phyloP scores from a whole-genome alignment of 345 rosid species.

The Conringia planisiliqua region DNA sequence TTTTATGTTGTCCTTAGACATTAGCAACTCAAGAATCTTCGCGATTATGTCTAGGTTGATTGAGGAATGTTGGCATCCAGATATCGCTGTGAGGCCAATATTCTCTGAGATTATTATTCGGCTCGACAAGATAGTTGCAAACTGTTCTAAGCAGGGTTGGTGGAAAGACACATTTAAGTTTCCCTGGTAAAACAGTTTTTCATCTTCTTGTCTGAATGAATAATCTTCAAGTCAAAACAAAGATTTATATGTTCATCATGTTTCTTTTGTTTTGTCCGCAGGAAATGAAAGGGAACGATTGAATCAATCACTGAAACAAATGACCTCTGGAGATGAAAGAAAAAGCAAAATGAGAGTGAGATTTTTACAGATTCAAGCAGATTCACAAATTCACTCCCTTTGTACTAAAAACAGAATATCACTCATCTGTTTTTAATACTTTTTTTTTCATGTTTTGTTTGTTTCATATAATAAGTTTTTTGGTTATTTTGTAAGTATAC shows the following conservation, averaged over 20 bases:
- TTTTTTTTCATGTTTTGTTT: neutral
- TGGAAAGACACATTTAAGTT: slow-evolving; percentile 97
- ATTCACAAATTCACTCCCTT: neutral
- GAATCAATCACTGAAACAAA: neutral
- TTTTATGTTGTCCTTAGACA: neutral
- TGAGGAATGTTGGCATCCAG: slow-evolving; percentile 86
- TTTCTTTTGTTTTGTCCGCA: neutral
- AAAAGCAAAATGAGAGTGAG: slow-evolving; percentile 2
- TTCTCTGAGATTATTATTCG: slow-evolving; percentile 83
- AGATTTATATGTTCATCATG: neutral
- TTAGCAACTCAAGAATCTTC: neutral
- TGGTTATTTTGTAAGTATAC: slow-evolving; percentile 6
- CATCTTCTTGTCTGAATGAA: neutral
- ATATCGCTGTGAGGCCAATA: slow-evolving; percentile 55
- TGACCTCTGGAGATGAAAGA: neutral
- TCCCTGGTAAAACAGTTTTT: slow-evolving; percentile 56
- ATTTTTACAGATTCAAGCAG: neutral
- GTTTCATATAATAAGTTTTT: slow-evolving; percentile 15
- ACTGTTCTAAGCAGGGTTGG: slow-evolving; percentile 84
- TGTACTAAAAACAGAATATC: slow-evolving; percentile 9
- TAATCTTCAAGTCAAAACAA: neutral
- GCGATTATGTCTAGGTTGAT: slow-evolving; percentile 53
- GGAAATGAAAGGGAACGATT: slow-evolving; percentile 24
- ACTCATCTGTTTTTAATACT: neutral
- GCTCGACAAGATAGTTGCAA: slow-evolving; percentile 60